Base-by-base conservation (phyloP, 805 yeast genomes). In the Teunomyces lycoperdinae region DNA sequence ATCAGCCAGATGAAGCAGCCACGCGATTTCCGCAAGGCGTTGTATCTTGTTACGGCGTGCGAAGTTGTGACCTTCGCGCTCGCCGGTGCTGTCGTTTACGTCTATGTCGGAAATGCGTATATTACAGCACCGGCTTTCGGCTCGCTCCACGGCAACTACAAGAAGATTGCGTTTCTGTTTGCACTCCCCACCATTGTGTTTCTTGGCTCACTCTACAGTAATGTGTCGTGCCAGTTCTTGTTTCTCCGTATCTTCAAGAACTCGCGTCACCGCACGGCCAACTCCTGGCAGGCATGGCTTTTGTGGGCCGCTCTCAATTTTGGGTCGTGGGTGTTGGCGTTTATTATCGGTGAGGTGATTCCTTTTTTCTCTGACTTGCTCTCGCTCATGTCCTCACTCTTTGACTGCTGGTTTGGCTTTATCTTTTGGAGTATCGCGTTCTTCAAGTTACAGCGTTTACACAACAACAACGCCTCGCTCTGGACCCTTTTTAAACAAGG, bases 351-450 rank as follows among this genome's bases (percentile, higher is more conserved):
- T 1, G 84, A 81, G 58, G 85, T 78, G 28, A 80, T 81, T 55
- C 86, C 86, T n/a, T 80, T 81, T 60, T 81, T 81, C 62, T 72
- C 79, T 26, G 85, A 80, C 54, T 62, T 81, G 50, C 66, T 81
- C 30, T 73, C 83, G 3, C 64, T 81, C 55, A 80, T 81, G 84
- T 76, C 80, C 10, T 80, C 86, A 2, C 64, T 81, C 44, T 81
- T 81, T 56, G 85, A 81, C 60, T 80, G 85, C 59, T 81, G 84
- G 83, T 81, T 81, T 53, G 85, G 85, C 0, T 81, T 79, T 54
- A 78, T 80, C 5, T 81, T 80, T 54, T 81, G 85, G 85, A 79
- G 83, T 11, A 74, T 78, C 28, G 85, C 85, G 0, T 81, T 61
- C 60, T 72, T 78, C 58, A 71, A 74, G 54, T 63, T 79, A 53